Base-by-base conservation (phyloP, 179 eudicot species). In the Carnegiea gigantea region DNA sequence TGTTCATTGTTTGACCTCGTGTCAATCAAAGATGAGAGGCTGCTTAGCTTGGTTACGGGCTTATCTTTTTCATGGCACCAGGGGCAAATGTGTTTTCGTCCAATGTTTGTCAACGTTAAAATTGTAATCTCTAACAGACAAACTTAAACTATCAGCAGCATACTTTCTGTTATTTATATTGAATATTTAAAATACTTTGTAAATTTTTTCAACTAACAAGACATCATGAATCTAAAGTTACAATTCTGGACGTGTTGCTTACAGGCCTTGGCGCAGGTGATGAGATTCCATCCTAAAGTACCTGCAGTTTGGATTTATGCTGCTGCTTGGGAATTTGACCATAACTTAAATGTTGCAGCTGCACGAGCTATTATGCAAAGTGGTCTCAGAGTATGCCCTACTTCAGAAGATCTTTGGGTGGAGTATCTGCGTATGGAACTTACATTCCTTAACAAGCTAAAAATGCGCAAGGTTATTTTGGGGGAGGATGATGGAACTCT, bases 221-320 rank as follows among this genome's bases (percentile, higher is more conserved):
- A 13, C 15, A 49, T 75, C 30, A 6, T 76, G 44, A 21, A 53
- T 30, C 12, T 33, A 30, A 59, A 30, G 49, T 54, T 70, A 38
- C 0, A 26, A 23, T 71, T 70, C 17, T 86, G n/a, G 44, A 24
- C 62, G 17, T 6, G 76, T 82, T 77, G 7, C 43, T 38, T 79
- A 77, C 64, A 95, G 98, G 97, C 87, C 75, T 85, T 93, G 84
- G 98, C 95, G 76, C 89, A 91, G 62, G 90, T 92, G 72, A 86
- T 93, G 70, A 92, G 94, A 79, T 91, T 86, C 86, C 98, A 93
- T 86, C 98, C 98, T 6, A 93, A 91, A 88, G 93, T 92, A 76
- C 95, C 98, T 43, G 95, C 94, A 70, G 93, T 92, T 9, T 93
- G 98, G 98, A 91, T 95, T 64, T 95, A 95, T 87, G 94, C 98